Conservation (phyloP, 1,139 yeast genomes). For the Meyerozyma carpophila region DNA sequence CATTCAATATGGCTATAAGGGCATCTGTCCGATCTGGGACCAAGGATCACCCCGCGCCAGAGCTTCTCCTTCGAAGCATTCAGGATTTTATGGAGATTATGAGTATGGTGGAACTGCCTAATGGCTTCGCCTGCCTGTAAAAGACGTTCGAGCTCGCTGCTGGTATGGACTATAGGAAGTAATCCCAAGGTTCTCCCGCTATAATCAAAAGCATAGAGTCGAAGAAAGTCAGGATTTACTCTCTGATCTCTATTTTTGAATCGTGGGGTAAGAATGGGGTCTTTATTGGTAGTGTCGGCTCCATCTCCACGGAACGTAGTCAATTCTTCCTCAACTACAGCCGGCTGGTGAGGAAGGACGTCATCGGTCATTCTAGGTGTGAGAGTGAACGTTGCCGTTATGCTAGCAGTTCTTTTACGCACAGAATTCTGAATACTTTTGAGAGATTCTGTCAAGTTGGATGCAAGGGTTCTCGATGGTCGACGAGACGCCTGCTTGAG, state of each 20-base stretch:
- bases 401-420: neutral
- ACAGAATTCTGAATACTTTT: neutral
- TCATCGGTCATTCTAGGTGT: conserved; percentile 23
- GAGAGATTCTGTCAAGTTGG: conserved; percentile 1
- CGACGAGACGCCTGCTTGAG: neutral
- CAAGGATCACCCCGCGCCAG: conserved; percentile 45
- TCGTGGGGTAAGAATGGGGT: conserved; percentile 6
- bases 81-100: conserved; percentile 30
- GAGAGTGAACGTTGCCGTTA: conserved; percentile 3
- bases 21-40: conserved; percentile 37
- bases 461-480: neutral
- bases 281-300: neutral
- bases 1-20: conserved; percentile 22
- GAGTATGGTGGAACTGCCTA: conserved; percentile 20
- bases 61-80: conserved; percentile 38
- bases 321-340: conserved; percentile 5
- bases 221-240: conserved; percentile 39
- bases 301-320: conserved; percentile 4
- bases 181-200: conserved; percentile 26
- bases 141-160: conserved; percentile 15
- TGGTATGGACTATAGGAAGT: conserved; percentile 25
- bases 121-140: conserved; percentile 5
- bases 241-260: conserved; percentile 42
- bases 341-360: conserved; percentile 10
- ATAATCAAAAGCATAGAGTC: conserved; percentile 44